phyloP scores from a whole-genome alignment of 257 asterid genomes.

The Fraxinus cuspidata region DNA sequence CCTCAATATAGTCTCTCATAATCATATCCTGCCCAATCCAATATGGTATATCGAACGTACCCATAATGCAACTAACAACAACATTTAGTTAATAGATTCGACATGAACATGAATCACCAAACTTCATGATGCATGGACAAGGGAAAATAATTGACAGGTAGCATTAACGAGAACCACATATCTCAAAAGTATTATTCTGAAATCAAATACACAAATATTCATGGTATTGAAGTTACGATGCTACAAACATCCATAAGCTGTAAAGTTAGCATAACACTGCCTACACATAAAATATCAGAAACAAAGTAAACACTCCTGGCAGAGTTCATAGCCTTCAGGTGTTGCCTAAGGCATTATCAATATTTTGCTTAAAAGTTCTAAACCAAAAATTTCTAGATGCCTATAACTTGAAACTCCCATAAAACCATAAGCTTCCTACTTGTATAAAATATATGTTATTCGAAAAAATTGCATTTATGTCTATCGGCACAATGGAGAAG shows the following conservation, averaged over 20 bases:
- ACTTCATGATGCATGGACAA: too few relatives aligned
- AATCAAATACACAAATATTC: neutral
- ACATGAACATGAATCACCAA: too few relatives aligned
- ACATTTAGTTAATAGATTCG: too few relatives aligned
- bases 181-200: neutral
- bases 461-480: neutral
- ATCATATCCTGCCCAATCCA: too few relatives aligned
- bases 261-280: neutral
- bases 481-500: neutral
- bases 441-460: neutral
- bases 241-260: neutral
- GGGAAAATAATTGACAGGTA: too few relatives aligned
- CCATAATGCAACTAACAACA: too few relatives aligned
- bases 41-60: too few relatives aligned
- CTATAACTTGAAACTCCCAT: neutral
- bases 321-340: neutral
- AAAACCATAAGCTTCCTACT: neutral
- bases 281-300: neutral
- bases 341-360: neutral
- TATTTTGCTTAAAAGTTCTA: neutral
- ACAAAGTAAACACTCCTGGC: neutral
- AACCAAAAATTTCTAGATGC: neutral
- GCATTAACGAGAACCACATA: too few relatives aligned
- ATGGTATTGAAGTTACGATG: neutral
- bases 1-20: too few relatives aligned